Conservation (phyloP, 2,329 filamentous ascomycete species). For the Diaporthe citriasiana region DNA sequence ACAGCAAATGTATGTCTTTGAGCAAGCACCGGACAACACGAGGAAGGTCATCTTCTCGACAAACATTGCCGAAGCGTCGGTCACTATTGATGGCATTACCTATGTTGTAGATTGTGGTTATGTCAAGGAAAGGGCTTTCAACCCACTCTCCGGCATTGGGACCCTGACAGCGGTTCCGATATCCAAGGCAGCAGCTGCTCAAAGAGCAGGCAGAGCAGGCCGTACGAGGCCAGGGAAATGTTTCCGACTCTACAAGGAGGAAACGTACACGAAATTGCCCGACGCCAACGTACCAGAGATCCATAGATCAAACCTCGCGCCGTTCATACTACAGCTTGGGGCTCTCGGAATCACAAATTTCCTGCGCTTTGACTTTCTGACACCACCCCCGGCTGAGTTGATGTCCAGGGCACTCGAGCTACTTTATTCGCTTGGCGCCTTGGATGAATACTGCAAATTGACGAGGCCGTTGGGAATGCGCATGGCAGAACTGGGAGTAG, state of each 20-base stretch:
- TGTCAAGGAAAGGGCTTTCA: constrained; percentile 89
- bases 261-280: constrained; percentile 74
- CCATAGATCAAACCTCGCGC: constrained; percentile 90
- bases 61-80: constrained; percentile 96
- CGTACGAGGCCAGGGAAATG: constrained; percentile 93
- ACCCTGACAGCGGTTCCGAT: constrained; percentile 84
- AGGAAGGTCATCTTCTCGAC: constrained; percentile 94
- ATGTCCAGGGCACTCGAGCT: constrained; percentile 90
- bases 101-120: constrained; percentile 93
- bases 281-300: constrained; percentile 89
- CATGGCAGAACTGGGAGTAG: constrained; percentile 93
- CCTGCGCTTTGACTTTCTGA: constrained; percentile 89
- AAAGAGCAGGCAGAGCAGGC: constrained; percentile 90
- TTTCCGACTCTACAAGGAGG: constrained; percentile 90
- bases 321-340: constrained; percentile 90
- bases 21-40: constrained; percentile 83
- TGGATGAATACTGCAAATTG: constrained; percentile 91
- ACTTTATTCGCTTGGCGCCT: constrained; percentile 85
- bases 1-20: constrained; percentile 96
- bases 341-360: constrained; percentile 96
- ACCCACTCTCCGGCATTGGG: constrained; percentile 88
- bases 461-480: constrained; percentile 88
- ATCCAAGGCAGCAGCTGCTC: constrained; percentile 93
- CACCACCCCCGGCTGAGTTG: constrained; percentile 85
- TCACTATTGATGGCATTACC: constrained; percentile 93